Conservation (phyloP, 768 basidiomycete species). For the Auricularia sp. region DNA sequence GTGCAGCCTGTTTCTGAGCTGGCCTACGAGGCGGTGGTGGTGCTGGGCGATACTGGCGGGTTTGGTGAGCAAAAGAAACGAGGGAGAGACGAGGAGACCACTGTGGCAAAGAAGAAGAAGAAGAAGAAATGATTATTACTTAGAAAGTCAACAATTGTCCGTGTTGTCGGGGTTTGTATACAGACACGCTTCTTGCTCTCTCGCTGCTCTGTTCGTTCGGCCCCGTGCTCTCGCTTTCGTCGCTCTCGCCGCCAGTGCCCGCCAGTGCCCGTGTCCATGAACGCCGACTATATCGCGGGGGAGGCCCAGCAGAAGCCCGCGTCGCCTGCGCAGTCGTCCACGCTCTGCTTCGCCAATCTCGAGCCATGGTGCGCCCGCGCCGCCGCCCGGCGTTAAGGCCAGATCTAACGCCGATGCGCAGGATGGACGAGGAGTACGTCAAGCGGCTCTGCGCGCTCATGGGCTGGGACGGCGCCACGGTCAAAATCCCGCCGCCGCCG, state of each 20-base stretch:
- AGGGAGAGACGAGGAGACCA: neutral
- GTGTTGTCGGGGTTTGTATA: conserved; percentile 1
- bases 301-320: neutral
- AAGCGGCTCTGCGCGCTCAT: conserved; percentile 78
- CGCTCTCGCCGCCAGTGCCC: neutral
- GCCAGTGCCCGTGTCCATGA: neutral
- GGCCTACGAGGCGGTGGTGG: conserved; percentile 53
- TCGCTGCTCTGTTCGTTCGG: neutral
- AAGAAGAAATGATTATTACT: no score
- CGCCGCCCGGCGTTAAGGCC: neutral
- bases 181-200: conserved; percentile 1
- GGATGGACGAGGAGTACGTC: conserved; percentile 90
- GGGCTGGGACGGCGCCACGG: conserved; percentile 72
- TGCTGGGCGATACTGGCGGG: conserved; percentile 62
- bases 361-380: conserved; percentile 54
- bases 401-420: neutral
- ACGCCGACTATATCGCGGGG: neutral
- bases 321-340: conserved; percentile 24
- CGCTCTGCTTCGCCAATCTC: conserved; percentile 79
- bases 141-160: no score
- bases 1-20: conserved; percentile 67
- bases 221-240: neutral
- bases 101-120: no score
- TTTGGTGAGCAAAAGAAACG: conserved; percentile 38
- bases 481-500: conserved; percentile 59